phyloP scores from a whole-genome alignment of 2,329 filamentous ascomycete species.

The Hymenoscyphus albidus region DNA sequence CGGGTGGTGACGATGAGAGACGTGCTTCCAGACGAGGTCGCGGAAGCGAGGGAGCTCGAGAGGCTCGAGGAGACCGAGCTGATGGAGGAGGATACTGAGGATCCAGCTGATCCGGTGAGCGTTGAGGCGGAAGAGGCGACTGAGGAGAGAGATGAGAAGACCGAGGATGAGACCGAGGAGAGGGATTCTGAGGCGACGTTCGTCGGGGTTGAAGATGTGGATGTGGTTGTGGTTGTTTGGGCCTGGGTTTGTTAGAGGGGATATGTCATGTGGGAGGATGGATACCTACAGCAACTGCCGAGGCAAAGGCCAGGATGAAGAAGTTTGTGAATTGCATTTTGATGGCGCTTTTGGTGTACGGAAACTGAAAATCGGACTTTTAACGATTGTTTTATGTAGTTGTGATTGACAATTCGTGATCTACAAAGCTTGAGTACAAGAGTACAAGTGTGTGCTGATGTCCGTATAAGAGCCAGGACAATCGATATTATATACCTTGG shows the following conservation, averaged over 20 bases:
- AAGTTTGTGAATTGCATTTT: conserved; percentile 33
- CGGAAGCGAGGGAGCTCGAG: conserved; percentile 11
- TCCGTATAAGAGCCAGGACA: not conserved
- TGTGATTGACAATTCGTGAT: not conserved
- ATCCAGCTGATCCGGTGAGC: conserved; percentile 6
- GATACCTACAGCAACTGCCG: conserved; percentile 20
- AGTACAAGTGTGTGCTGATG: not conserved
- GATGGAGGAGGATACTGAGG: conserved; percentile 7
- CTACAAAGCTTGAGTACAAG: not conserved
- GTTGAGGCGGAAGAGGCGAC: conserved; percentile 10
- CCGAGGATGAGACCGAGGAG: conserved; percentile 8
- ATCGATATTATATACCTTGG: not conserved
- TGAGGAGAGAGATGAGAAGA: conserved; percentile 11
- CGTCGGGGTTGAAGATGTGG: not conserved
- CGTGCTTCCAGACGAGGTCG: conserved; percentile 2
- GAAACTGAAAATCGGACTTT: not conserved
- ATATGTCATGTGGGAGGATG: too few species aligned
- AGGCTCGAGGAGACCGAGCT: conserved; percentile 4
- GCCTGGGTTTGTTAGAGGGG: conserved; percentile 13
- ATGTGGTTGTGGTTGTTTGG: conserved; percentile 13
- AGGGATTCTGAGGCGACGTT: conserved; percentile 8
- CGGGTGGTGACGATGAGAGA: not conserved
- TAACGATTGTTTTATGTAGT: not conserved
- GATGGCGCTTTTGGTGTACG: conserved; percentile 1
- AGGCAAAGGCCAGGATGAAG: conserved; percentile 28